phyloP scores from a whole-genome alignment of 352 stramenopile species.

The Globisporangium uncinulatum region DNA sequence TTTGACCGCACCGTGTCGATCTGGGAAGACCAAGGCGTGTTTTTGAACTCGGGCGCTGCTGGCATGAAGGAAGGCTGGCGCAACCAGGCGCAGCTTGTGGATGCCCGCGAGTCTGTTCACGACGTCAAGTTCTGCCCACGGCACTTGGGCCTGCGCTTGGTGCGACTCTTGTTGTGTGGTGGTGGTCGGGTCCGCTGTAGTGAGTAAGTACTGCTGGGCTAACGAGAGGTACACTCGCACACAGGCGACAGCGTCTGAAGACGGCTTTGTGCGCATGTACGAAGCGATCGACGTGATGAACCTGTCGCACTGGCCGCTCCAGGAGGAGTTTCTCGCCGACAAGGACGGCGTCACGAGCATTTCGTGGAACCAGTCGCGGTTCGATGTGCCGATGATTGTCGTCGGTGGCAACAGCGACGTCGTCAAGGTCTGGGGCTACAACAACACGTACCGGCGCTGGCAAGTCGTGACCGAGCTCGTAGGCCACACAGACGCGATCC shows the following conservation, averaged over 20 bases:
- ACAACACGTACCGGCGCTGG: conserved; percentile 83
- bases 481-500: conserved; percentile 85
- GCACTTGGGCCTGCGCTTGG: conserved; percentile 89
- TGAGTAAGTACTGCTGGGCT: background rate
- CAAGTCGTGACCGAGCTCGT: conserved; percentile 77
- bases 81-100: conserved; percentile 86
- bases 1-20: conserved; percentile 93
- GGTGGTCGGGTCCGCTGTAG: background rate
- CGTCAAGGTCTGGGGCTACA: conserved; percentile 91
- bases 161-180: background rate
- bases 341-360: conserved; percentile 88
- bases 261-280: conserved; percentile 95
- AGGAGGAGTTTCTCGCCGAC: conserved; percentile 81
- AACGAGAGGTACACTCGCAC: conserved; percentile 1
- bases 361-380: conserved; percentile 93
- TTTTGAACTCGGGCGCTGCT: conserved; percentile 28
- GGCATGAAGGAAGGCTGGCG: conserved; percentile 62
- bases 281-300: conserved; percentile 95
- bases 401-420: conserved; percentile 88
- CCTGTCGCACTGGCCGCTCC: conserved; percentile 92
- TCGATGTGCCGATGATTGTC: conserved; percentile 93
- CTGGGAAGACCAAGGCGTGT: conserved; percentile 90
- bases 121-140: conserved; percentile 94
- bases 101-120: conserved; percentile 91
- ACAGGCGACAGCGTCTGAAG: conserved; percentile 90